Evolutionary conservation across 148 eudicot species (phyloP), one percentile per base, ranked within the genome.

Genomic region (Camellia sinensis): DNA sequence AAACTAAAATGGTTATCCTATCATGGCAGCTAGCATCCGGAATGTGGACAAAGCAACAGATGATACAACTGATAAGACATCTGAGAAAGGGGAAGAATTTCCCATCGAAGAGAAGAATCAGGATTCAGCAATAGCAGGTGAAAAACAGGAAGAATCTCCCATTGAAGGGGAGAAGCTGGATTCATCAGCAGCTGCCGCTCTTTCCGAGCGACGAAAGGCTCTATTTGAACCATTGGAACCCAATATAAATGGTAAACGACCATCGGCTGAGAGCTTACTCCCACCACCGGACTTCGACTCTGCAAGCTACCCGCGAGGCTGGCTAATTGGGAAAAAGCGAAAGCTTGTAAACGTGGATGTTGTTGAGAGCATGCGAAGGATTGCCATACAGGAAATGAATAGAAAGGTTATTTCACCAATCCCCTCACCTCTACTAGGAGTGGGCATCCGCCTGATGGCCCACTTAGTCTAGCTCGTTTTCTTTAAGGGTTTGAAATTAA

Each of bases 381-480:
- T 93, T 74, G 99, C 99, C 48, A 84, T 95, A 7, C 97, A 92
- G 79, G 99, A 95, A 88, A 95, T 95, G 97, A 95, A 95, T 82
- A 85, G 97, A 82, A 95, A 95, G 99, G 99, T 95, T 75, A 22
- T 63, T 78, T 82, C 60, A 37, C 52, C 7, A 53, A 15, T 43
- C 81, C 60, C 71, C 29, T 48, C 5, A 12, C 6, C 19, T 44
- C 46, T 41, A 14, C 12, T 9, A 15, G n/a, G 59, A 29, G 37
- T 29, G 37, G 37, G 37, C 1, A 29, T 29, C 37, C 1, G 37
- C 37, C 37, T 0, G 37, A 1, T 29, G 37, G 37, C 37, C 37
- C 37, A 0, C 37, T 29, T 29, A 29, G 37, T 29, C 37, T 29
- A 29, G 29, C 29, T 29, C 29, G 1, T 0, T 29, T 29, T 29